These are phyloP conservation scores for Arthroderma sp. DNA, from an alignment of 2,329 filamentous ascomycete genomes.

Conservation along the genomic window DNA sequence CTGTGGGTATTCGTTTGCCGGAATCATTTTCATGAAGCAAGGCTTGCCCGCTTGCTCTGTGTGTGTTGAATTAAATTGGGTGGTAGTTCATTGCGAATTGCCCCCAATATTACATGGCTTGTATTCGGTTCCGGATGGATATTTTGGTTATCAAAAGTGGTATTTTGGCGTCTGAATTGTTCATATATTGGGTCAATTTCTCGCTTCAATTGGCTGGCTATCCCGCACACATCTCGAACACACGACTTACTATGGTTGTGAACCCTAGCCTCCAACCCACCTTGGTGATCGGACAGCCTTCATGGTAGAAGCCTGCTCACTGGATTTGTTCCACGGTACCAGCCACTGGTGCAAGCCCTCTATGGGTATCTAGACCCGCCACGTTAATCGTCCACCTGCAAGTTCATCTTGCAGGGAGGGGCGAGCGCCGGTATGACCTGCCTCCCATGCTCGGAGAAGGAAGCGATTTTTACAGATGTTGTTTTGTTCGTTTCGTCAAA, in stretches of 20 bases:
- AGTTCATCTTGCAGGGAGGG: slow-evolving; percentile 36
- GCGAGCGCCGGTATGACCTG: slow-evolving; percentile 41
- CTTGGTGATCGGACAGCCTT: slow-evolving; percentile 5
- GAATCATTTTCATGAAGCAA: slow-evolving; percentile 46
- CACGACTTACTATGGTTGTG: slow-evolving; percentile 18
- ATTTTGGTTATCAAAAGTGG: slow-evolving; percentile 12
- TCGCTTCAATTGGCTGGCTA: slow-evolving; percentile 15
- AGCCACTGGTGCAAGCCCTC: slow-evolving; percentile 31
- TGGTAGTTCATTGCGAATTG: slow-evolving; percentile 18
- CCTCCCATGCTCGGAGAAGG: slow-evolving; percentile 28
- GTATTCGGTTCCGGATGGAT: slow-evolving; percentile 26
- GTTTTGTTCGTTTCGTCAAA: slow-evolving; percentile 70
- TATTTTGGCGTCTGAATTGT: background rate
- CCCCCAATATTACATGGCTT: slow-evolving; percentile 19
- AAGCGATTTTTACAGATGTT: slow-evolving; percentile 89
- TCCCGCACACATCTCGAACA: slow-evolving; percentile 39
- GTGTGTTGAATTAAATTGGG: slow-evolving; percentile 25
- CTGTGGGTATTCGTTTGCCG: slow-evolving; percentile 40
- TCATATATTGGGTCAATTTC: background rate
- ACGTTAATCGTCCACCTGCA: slow-evolving; percentile 52
- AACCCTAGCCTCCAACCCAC: slow-evolving; percentile 30
- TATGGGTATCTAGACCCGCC: slow-evolving; percentile 45
- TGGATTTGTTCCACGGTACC: slow-evolving; percentile 41
- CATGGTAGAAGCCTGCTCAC: slow-evolving; percentile 24
- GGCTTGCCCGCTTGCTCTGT: slow-evolving; percentile 35